Base-by-base conservation (phyloP, 805 yeast genomes). In the Saccharomycopsis sp. region DNA sequence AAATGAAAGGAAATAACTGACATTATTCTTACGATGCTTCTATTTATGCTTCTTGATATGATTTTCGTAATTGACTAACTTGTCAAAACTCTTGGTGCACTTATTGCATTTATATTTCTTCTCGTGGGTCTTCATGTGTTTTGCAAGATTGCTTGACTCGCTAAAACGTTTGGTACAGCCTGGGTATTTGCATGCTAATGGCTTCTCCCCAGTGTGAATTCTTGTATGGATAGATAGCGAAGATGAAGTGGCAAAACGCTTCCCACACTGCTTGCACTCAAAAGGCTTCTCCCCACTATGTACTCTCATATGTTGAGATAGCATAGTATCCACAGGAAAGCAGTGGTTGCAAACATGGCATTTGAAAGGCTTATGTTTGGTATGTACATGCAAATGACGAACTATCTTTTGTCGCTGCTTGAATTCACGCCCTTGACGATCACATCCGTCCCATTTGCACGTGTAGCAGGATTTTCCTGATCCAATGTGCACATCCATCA, bases 201-300 rank as follows among this genome's bases (percentile, higher is more conserved):
- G 97, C 69, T 87, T 89, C 60, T 87, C 92, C 1, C 97, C 97
- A 0, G 96, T 87, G 70, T 92, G 99, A 1, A 84, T 84, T 60
- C 98, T 76, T 51, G 79, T 71, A 71, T 94, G 98, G 34, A 92
- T 89, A 1, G 90, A 85, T 51, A 91, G 74, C 15, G 94, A 85
- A 2, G 94, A 84, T 29, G 88, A 80, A 1, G 96, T 89, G 9
- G 96, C 87, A 73, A 92, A 92, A 24, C 74, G 68, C 68, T 90
- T 91, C 2, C 80, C 84, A 70, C 99, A 92, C 1, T 75, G 67
- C 24, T 78, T 74, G 70, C 99, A 92, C 55, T 70, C 70, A 68
- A 78, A 91, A 1, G 98, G 98, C 66, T 84, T 87, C 65, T 91
- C 97, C 1, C 97, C 97, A 1, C 92, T 83, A 69, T 92, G 98